phyloP scores from a whole-genome alignment of 148 eudicot genomes.

The Fallopia convolvulus region DNA sequence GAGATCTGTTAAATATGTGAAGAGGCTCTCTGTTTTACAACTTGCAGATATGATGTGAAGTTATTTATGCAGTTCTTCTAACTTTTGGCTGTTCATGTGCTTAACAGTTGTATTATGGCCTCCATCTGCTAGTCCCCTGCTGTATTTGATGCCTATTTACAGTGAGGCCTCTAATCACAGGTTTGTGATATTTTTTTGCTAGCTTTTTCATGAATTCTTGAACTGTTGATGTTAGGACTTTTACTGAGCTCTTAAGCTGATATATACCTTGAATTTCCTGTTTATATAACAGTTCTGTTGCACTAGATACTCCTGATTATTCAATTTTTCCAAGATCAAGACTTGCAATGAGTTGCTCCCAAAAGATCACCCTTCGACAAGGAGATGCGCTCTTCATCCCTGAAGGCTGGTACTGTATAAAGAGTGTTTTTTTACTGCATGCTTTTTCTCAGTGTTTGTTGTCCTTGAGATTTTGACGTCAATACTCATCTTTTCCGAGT shows the following conservation, averaged over 20 bases:
- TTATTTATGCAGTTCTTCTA: not conserved
- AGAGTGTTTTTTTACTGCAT: not conserved
- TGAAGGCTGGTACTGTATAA: slow-evolving; percentile 74
- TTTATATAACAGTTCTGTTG: slow-evolving; percentile 47
- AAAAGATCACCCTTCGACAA: slow-evolving; percentile 63
- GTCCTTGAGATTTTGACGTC: not conserved
- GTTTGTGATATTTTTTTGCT: slow-evolving; percentile 15
- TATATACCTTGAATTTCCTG: slow-evolving; percentile 9
- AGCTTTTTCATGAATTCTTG: not conserved
- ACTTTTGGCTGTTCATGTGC: slow-evolving; percentile 13
- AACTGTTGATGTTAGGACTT: not conserved
- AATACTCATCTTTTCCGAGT: not conserved
- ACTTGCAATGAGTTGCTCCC: slow-evolving; percentile 41
- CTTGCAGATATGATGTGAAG: not conserved
- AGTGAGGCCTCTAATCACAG: slow-evolving; percentile 98
- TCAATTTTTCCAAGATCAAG: slow-evolving; percentile 62
- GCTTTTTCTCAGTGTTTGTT: not conserved
- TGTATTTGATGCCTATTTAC: slow-evolving; percentile 82
- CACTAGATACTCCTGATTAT: slow-evolving; percentile 59
- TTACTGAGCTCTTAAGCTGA: not conserved
- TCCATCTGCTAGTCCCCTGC: slow-evolving; percentile 66
- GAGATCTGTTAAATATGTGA: not conserved
- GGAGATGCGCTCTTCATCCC: slow-evolving; percentile 94
- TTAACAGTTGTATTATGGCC: slow-evolving; percentile 83
- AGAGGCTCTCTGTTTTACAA: not conserved